phyloP scores from a whole-genome alignment of 164 flowering plant species.

The Houttuynia cordata region DNA sequence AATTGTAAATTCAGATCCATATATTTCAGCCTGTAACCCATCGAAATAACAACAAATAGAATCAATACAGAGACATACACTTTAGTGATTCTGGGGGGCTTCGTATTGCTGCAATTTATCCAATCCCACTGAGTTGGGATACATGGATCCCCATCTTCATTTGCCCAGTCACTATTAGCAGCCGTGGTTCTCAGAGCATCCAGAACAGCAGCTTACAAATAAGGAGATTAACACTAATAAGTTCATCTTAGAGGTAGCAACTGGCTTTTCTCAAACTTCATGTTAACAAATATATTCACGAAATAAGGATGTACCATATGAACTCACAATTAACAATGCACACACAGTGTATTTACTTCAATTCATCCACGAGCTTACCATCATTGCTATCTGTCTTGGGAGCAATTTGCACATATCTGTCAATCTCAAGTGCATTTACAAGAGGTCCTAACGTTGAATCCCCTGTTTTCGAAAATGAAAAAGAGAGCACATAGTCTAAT shows the following conservation, averaged over 20 bases:
- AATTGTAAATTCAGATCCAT: background rate
- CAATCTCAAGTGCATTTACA: conserved; percentile 78
- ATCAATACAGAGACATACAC: conserved; percentile 28
- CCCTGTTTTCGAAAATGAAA: conserved; percentile 57
- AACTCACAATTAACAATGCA: background rate
- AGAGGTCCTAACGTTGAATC: conserved; percentile 92
- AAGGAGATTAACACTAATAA: conserved; percentile 10
- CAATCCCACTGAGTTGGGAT: conserved; percentile 72
- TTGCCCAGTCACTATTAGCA: conserved; percentile 24
- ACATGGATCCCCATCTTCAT: conserved; percentile 80
- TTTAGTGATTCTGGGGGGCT: conserved; percentile 71
- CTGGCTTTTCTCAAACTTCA: background rate
- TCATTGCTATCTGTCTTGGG: conserved; percentile 52
- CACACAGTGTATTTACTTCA: background rate
- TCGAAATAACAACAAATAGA: background rate
- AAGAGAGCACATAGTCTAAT: conserved; percentile 62
- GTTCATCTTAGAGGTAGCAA: conserved; percentile 3
- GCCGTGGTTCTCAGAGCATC: conserved; percentile 37
- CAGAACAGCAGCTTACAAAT: conserved; percentile 39
- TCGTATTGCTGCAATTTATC: conserved; percentile 58
- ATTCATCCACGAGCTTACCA: conserved; percentile 31
- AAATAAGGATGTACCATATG: no score
- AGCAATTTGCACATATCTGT: conserved; percentile 57
- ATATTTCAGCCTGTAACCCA: no score
- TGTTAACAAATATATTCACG: no score